phyloP scores from a whole-genome alignment of 2,329 filamentous ascomycete genomes.

The Clonostachys byssicola region DNA sequence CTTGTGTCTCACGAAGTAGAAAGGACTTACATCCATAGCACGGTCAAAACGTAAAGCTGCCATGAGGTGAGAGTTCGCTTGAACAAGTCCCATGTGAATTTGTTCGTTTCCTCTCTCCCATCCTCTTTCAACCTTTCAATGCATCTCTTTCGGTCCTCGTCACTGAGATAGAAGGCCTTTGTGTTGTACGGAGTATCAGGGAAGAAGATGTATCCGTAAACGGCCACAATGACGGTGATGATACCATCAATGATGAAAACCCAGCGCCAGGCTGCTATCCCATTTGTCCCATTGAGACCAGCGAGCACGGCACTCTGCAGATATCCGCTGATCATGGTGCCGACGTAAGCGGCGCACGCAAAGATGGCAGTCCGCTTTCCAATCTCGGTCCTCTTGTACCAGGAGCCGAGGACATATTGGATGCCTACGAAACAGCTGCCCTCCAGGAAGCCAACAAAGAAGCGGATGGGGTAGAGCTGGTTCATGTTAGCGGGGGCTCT shows the following conservation, averaged over 20 bases:
- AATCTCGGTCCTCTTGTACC: conserved; percentile 58
- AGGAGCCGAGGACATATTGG: conserved; percentile 41
- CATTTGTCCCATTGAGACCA: conserved; percentile 33
- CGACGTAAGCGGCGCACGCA: conserved; percentile 53
- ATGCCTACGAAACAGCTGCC: conserved; percentile 33
- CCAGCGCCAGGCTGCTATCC: conserved; percentile 26
- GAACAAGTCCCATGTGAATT: too few relatives aligned
- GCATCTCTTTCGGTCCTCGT: conserved; percentile 20
- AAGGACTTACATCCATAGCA: too few relatives aligned
- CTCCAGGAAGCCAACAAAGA: conserved; percentile 30
- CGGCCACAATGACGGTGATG: conserved; percentile 46
- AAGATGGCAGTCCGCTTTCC: conserved; percentile 62
- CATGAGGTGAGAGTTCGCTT: too few relatives aligned
- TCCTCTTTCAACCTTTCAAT: too few relatives aligned
- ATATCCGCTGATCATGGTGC: conserved; percentile 49
- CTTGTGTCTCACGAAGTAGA: too few relatives aligned
- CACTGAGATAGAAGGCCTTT: conserved; percentile 24
- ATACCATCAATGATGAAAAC: conserved; percentile 38
- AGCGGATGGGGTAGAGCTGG: conserved; percentile 25
- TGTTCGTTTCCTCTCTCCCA: too few relatives aligned
- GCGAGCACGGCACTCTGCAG: conserved; percentile 41
- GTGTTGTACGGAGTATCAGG: conserved; percentile 39
- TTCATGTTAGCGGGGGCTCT: too few relatives aligned
- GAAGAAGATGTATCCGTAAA: conserved; percentile 45
- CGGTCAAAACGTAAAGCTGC: too few relatives aligned